phyloP scores from a whole-genome alignment of 2,329 filamentous ascomycete genomes.

The Penicillium sp. region DNA sequence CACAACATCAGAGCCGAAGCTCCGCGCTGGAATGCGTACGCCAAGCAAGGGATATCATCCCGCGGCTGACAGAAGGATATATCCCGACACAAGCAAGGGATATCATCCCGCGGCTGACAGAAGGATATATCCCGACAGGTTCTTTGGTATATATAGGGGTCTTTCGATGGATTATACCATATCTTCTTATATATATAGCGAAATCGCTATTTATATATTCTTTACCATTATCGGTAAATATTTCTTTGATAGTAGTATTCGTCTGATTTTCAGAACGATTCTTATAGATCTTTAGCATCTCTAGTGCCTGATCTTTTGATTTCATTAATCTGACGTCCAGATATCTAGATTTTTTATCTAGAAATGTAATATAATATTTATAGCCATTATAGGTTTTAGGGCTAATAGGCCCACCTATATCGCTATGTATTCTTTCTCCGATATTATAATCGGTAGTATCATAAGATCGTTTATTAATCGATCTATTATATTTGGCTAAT shows the following conservation, averaged over 20 bases:
- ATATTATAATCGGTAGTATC: not conserved
- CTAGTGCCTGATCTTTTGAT: not conserved
- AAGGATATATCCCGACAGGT: too few species aligned
- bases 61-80: too few species aligned
- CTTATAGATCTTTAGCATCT: not conserved
- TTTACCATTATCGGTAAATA: not conserved
- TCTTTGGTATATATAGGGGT: too few species aligned
- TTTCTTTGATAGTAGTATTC: not conserved
- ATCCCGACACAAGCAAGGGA: too few species aligned
- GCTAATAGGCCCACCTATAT: not conserved
- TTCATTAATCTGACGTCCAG: not conserved
- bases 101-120: too few species aligned
- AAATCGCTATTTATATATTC: not conserved
- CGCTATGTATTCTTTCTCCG: not conserved
- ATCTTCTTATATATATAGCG: not conserved
- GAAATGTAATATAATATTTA: not conserved
- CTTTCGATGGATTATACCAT: not conserved
- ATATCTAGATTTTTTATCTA: slow-evolving; percentile 1
- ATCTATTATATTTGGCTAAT: slow-evolving; percentile 1
- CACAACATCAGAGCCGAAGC: too few species aligned
- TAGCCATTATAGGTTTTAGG: not conserved
- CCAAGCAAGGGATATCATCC: too few species aligned
- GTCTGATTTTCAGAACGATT: not conserved
- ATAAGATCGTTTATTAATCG: not conserved
- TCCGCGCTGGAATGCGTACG: too few species aligned